phyloP scores from a whole-genome alignment of 1,284 basidiomycete species.

The Cryptococcus neoformans region DNA sequence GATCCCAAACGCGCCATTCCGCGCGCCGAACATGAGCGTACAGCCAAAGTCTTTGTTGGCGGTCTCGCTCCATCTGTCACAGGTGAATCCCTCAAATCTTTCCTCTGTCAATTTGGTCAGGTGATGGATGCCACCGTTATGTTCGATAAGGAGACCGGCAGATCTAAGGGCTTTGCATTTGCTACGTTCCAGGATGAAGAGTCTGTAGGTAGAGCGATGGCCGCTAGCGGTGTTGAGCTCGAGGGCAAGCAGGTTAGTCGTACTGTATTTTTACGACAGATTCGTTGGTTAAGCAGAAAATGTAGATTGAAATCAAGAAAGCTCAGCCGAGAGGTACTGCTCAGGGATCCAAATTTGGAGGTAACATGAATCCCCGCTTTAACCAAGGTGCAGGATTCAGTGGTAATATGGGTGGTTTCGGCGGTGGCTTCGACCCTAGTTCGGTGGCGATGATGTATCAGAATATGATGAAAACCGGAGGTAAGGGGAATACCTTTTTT shows the following conservation, averaged over 20 bases:
- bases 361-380: background rate
- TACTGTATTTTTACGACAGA: background rate
- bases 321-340: slow-evolving; percentile 69
- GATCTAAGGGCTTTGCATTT: slow-evolving; percentile 98
- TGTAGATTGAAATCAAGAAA: slow-evolving; percentile 89
- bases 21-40: slow-evolving; percentile 85
- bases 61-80: slow-evolving; percentile 89
- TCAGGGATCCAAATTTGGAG: background rate
- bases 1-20: slow-evolving; percentile 99
- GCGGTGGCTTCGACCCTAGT: slow-evolving; percentile 51
- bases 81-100: slow-evolving; percentile 86
- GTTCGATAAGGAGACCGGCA: slow-evolving; percentile 93
- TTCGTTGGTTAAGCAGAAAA: background rate
- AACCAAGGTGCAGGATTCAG: slow-evolving; percentile 30
- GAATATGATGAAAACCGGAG: slow-evolving; percentile 51
- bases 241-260: slow-evolving; percentile 80
- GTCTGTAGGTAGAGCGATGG: slow-evolving; percentile 75
- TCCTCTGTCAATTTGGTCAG: slow-evolving; percentile 83
- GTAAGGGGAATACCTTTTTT: slow-evolving; percentile 20
- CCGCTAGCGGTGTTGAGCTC: slow-evolving; percentile 79
- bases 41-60: slow-evolving; percentile 93
- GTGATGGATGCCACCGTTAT: slow-evolving; percentile 98
- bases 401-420: slow-evolving; percentile 23
- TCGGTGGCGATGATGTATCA: slow-evolving; percentile 57
- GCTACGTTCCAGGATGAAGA: slow-evolving; percentile 88